These are phyloP conservation scores for Kwoniella sp. DNA, from an alignment of 768 basidiomycete genomes.

Conservation along the genomic window DNA sequence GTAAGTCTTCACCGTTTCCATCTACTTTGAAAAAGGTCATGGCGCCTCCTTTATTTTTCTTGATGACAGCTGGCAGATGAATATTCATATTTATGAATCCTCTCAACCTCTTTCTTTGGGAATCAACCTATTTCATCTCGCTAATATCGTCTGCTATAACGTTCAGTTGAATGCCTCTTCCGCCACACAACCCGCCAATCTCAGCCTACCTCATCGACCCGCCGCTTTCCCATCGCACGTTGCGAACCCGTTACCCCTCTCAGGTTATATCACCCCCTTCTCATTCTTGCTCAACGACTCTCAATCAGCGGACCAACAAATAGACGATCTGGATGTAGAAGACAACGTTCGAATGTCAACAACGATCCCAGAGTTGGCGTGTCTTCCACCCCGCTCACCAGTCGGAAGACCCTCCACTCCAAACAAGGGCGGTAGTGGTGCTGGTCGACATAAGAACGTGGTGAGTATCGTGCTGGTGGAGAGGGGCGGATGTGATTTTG, in stretches of 20 bases:
- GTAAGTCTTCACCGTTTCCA: slow-evolving; percentile 38
- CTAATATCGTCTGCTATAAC: not conserved
- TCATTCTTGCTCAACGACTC: slow-evolving; percentile 9
- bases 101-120: not conserved
- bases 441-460: not conserved
- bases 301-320: not conserved
- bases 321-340: no score
- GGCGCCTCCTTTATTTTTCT: no score
- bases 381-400: slow-evolving; percentile 35
- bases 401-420: slow-evolving; percentile 15
- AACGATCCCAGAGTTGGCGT: slow-evolving; percentile 17
- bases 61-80: no score
- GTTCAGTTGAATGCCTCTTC: not conserved
- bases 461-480: slow-evolving; percentile 79
- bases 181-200: slow-evolving; percentile 20
- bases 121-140: not conserved
- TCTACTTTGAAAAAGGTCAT: no score
- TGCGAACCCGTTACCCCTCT: slow-evolving; percentile 26
- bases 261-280: slow-evolving; percentile 36
- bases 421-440: not conserved
- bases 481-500: slow-evolving; percentile 85
- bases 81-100: no score
- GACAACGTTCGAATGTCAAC: no score
- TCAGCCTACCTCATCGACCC: slow-evolving; percentile 51
- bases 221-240: slow-evolving; percentile 49